Evolutionary conservation across 1,139 yeast species (phyloP), one percentile per base, ranked within the genome.

Genomic region (Blastobotrys apis): DNA sequence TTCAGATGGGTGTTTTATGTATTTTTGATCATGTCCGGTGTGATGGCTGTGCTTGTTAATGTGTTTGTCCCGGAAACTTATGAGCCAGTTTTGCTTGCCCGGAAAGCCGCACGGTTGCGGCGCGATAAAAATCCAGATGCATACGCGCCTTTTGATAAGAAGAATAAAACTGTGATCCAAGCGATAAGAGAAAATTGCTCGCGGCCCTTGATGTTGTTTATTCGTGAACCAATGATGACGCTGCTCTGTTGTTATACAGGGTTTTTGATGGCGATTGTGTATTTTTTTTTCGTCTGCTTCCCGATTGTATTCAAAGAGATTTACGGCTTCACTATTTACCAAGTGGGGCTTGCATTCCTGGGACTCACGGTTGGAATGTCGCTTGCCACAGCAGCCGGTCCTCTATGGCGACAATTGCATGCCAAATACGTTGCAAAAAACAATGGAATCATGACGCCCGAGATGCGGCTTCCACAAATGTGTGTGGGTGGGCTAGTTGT

Each of bases 41-140:
- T 72, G 0, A 69, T 77, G 73, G 71, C 81, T 63, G 62, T 72
- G 1, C 27, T 42, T 27, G 39, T 41, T 13, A 20, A 33, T 30
- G 49, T 73, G 2, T 60, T 77, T 2, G 74, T 83, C 19, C 88
- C 90, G 3, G 94, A 84, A 61, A 84, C 94, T 1, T 83, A 80
- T 62, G 76, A 77, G 2, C 90, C 90, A 1, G 74, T 77, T 0
- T 68, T 82, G 23, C 67, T 82, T 58, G 90, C 92, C 2, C 62
- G 65, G 49, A 46, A 62, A 51, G 44, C 44, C 52, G 4, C 53
- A 59, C 8, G 53, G 26, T 65, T 77, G 68, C 70, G 45, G 15
- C 17, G 19, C n/a, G 32, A 37, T 10, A 39, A 39, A 3, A 41
- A 35, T 53, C 53, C 20, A 48, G 65, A 1, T 41, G 72, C 20